Evolutionary conservation across 1,139 yeast genomes (phyloP).

Genomic region (Kodamaea plutei): DNA sequence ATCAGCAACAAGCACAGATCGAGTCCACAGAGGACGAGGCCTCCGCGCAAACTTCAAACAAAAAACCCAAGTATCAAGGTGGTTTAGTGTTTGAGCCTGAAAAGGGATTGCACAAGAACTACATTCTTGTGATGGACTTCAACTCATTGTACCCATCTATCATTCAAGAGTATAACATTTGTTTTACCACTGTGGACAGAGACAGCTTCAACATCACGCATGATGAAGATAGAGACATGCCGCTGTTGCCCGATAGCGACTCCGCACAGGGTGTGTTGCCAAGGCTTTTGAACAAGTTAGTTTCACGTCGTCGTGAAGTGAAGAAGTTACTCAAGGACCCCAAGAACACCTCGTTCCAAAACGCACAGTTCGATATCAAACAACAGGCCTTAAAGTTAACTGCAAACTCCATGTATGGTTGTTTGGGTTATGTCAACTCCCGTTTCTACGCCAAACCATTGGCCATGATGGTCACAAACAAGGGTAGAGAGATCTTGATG

Average conservation of each 20-base stretch:
- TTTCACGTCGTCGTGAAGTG: constrained; percentile 88
- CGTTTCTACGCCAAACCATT: constrained; percentile 94
- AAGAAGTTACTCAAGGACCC: constrained; percentile 81
- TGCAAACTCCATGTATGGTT: constrained; percentile 99
- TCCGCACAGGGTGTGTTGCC: constrained; percentile 81
- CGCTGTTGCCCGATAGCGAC: constrained; percentile 62
- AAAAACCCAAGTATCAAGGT: constrained; percentile 87
- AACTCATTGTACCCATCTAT: constrained; percentile 96
- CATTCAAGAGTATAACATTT: constrained; percentile 93
- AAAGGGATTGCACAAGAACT: constrained; percentile 87
- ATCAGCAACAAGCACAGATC: constrained; percentile 35
- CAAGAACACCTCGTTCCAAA: constrained; percentile 56
- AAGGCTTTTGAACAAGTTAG: constrained; percentile 73
- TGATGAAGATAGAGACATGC: constrained; percentile 63
- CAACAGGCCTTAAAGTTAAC: constrained; percentile 95
- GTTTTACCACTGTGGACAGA: constrained; percentile 92
- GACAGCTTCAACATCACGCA: constrained; percentile 43
- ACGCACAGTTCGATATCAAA: constrained; percentile 84
- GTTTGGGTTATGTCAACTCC: constrained; percentile 89
- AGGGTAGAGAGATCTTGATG: constrained; percentile 93
- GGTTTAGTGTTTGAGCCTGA: constrained; percentile 97
- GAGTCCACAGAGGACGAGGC: constrained; percentile 46
- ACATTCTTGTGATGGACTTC: constrained; percentile 94
- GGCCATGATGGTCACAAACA: constrained; percentile 92
- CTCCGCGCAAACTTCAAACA: constrained; percentile 50